Evolutionary conservation across 495 filamentous ascomycete genomes (phyloP).

Genomic region (Hypomontagnella monticulosa): DNA sequence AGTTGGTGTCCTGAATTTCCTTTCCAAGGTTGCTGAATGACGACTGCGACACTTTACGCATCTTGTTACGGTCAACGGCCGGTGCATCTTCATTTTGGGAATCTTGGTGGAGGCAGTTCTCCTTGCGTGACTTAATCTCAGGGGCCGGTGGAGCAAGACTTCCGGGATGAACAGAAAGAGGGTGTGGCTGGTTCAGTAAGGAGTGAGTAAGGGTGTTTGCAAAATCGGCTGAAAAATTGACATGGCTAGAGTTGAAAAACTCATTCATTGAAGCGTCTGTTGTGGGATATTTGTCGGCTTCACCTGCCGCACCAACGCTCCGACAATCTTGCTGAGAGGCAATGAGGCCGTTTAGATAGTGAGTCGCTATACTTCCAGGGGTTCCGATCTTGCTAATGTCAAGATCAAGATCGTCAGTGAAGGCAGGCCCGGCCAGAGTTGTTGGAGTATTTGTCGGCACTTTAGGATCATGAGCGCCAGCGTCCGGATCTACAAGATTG

Average conservation of each 20-base stretch:
- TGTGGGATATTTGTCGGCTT: constrained; percentile 7
- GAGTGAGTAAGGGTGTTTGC: constrained; percentile 54
- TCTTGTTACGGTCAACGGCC: constrained; percentile 35
- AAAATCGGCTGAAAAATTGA: constrained; percentile 48
- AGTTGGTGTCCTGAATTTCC: constrained; percentile 34
- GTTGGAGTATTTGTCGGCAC: constrained; percentile 55
- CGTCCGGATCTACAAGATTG: constrained; percentile 47
- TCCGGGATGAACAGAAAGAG: constrained; percentile 46
- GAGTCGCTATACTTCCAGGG: constrained; percentile 37
- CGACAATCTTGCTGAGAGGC: not conserved
- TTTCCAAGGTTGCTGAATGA: constrained; percentile 39
- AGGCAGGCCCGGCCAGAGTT: constrained; percentile 27
- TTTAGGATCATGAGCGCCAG: constrained; percentile 44
- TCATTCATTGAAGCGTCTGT: constrained; percentile 41
- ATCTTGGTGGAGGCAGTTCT: constrained; percentile 45
- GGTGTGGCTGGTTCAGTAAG: constrained; percentile 55
- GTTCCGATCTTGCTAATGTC: constrained; percentile 37
- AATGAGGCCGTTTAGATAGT: not conserved
- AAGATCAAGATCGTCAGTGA: constrained; percentile 40
- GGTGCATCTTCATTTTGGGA: constrained; percentile 20
- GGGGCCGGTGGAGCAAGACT: constrained; percentile 42
- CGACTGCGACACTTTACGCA: constrained; percentile 51
- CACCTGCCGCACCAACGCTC: not conserved
- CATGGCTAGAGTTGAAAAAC: constrained; percentile 37
- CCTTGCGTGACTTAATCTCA: constrained; percentile 53